Evolutionary conservation across 108 stramenopile genomes (phyloP).

Genomic region (Discostella pseudostelligera): DNA sequence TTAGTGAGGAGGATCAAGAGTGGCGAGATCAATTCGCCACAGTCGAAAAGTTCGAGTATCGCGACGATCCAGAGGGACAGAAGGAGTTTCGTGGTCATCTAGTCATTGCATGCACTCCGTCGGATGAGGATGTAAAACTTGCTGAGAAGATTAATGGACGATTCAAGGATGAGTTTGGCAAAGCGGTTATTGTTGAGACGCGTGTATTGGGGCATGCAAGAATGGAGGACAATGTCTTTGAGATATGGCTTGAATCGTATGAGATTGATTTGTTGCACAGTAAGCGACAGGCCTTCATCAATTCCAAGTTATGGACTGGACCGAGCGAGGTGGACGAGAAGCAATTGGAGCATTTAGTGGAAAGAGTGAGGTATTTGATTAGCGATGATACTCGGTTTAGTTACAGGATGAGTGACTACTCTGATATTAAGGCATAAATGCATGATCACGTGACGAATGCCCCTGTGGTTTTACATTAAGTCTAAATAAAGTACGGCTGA

Average conservation of each 20-base stretch:
- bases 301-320: slow-evolving; percentile 61
- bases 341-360: slow-evolving; percentile 71
- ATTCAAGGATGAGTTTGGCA: slow-evolving; percentile 74
- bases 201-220: slow-evolving; percentile 72
- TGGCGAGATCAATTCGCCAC: slow-evolving; percentile 51
- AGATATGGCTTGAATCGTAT: slow-evolving; percentile 86
- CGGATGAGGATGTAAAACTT: slow-evolving; percentile 63
- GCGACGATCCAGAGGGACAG: slow-evolving; percentile 69
- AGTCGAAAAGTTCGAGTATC: slow-evolving; percentile 50
- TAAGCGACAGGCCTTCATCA: slow-evolving; percentile 56
- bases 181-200: slow-evolving; percentile 79
- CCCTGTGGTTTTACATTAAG: not conserved
- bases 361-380: slow-evolving; percentile 61
- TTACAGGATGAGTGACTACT: slow-evolving; percentile 50
- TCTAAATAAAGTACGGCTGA: too few relatives aligned
- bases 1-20: slow-evolving; percentile 55
- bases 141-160: slow-evolving; percentile 77
- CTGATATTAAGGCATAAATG: slow-evolving; percentile 33
- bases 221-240: slow-evolving; percentile 77
- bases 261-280: slow-evolving; percentile 83
- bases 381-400: slow-evolving; percentile 77
- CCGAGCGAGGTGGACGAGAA: slow-evolving; percentile 70
- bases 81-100: slow-evolving; percentile 79
- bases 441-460: not conserved
- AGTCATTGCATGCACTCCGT: slow-evolving; percentile 68